Conservation (phyloP, 441 rosid species). For the Gossypium schwendimanii region DNA sequence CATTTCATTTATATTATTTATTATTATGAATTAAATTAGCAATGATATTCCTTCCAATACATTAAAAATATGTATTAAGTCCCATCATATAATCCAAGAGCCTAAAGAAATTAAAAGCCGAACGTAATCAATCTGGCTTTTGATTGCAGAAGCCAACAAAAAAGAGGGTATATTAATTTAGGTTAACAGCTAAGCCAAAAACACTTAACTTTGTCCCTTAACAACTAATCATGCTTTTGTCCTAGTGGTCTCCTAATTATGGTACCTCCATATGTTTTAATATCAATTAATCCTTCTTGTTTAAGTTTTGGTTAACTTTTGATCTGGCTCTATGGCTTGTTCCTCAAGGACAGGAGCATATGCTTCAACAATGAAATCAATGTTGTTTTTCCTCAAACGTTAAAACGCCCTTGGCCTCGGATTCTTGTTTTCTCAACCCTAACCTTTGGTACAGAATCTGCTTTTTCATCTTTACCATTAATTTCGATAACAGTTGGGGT, state of each 20-base stretch:
- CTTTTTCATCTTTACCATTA: neutral
- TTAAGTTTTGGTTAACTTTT: neutral
- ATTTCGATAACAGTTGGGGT: neutral
- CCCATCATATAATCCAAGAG: neutral
- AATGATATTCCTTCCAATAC: neutral
- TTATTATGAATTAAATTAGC: neutral
- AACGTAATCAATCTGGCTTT: neutral
- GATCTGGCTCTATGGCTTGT: neutral
- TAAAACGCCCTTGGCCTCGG: neutral
- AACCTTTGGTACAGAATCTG: neutral
- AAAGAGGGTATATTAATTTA: neutral
- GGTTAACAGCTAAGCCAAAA: neutral
- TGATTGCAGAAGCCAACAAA: neutral
- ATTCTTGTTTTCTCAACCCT: neutral
- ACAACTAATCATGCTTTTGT: conserved; percentile 2
- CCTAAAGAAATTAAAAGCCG: neutral
- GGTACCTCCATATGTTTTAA: neutral
- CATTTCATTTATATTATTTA: neutral
- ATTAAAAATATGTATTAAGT: neutral
- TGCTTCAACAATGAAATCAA: neutral
- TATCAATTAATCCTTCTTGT: neutral
- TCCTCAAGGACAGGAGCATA: neutral
- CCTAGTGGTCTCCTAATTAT: neutral
- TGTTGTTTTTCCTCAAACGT: neutral
- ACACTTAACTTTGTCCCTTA: neutral